Percentiles rank a stretch among this genome's conserved stretches.
These are phyloP conservation scores for Clonostachys rosea DNA, from an alignment of 2,329 filamentous ascomycete species.

Conservation along the genomic window DNA sequence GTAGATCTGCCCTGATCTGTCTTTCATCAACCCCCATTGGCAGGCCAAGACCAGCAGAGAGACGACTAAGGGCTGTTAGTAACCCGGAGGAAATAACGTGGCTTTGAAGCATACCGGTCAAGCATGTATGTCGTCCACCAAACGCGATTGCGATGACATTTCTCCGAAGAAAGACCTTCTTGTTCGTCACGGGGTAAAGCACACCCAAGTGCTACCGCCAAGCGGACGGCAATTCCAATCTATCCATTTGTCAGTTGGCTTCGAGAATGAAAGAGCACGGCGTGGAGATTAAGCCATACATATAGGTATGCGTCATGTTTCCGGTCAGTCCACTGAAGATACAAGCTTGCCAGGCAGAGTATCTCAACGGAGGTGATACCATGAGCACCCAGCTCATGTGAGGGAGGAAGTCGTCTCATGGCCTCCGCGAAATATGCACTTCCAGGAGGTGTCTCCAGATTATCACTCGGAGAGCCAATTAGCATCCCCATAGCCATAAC, in stretches of 20 bases:
- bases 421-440: slow-evolving; percentile 16
- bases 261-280: background rate
- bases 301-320: slow-evolving; percentile 20
- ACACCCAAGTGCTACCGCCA: slow-evolving; percentile 16
- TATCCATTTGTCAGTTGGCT: background rate
- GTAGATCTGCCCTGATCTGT: slow-evolving; percentile 16
- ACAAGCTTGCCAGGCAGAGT: slow-evolving; percentile 13
- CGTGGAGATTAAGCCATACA: slow-evolving; percentile 3
- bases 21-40: slow-evolving; percentile 16
- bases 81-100: no score
- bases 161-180: slow-evolving; percentile 14
- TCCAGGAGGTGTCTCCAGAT: slow-evolving; percentile 10
- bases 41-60: slow-evolving; percentile 16
- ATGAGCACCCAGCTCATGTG: slow-evolving; percentile 13
- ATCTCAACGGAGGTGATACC: slow-evolving; percentile 18
- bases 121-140: slow-evolving; percentile 22
- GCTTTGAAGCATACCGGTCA: slow-evolving; percentile 10
- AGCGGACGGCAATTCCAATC: slow-evolving; percentile 15
- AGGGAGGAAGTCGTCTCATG: slow-evolving; percentile 13
- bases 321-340: slow-evolving; percentile 18
- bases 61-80: slow-evolving; percentile 7
- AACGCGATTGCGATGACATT: slow-evolving; percentile 13
- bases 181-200: slow-evolving; percentile 15
- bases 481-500: slow-evolving; percentile 21
- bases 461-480: slow-evolving; percentile 11